A percentile compares a stretch with the other conserved stretches of the same genome.
phyloP scores from a whole-genome alignment of 2,329 filamentous ascomycete species.

The Ophiostoma sp. region DNA sequence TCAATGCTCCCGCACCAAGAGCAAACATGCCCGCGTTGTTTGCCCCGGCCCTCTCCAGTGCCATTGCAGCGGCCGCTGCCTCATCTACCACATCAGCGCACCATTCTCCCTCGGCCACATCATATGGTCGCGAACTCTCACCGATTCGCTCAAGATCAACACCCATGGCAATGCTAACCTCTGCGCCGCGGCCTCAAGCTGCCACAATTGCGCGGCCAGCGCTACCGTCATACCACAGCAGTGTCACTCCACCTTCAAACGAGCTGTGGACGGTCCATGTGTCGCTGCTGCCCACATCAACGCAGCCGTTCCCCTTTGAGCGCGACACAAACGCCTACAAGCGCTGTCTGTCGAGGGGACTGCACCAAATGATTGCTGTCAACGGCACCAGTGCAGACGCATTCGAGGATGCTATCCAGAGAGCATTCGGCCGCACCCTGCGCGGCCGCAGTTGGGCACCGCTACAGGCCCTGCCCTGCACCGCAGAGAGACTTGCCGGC shows the following conservation, averaged over 20 bases:
- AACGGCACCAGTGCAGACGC: slow-evolving; percentile 45
- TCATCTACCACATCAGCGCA: background rate
- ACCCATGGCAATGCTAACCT: background rate
- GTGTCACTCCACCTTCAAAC: slow-evolving; percentile 30
- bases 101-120: background rate
- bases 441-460: slow-evolving; percentile 51
- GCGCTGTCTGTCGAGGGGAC: slow-evolving; percentile 53
- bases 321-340: slow-evolving; percentile 58
- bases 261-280: slow-evolving; percentile 54
- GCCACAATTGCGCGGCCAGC: slow-evolving; percentile 12
- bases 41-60: background rate
- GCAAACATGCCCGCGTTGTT: background rate
- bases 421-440: slow-evolving; percentile 47
- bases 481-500: slow-evolving; percentile 49
- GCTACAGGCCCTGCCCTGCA: slow-evolving; percentile 54
- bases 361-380: slow-evolving; percentile 53
- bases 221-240: background rate
- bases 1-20: slow-evolving; percentile 20
- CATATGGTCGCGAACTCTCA: background rate
- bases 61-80: background rate
- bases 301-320: slow-evolving; percentile 55
- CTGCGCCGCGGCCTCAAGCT: background rate
- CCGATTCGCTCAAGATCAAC: background rate
- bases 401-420: slow-evolving; percentile 45
- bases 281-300: slow-evolving; percentile 50